phyloP scores from a whole-genome alignment of 768 basidiomycete genomes.

The Rhizopogon rudus region DNA sequence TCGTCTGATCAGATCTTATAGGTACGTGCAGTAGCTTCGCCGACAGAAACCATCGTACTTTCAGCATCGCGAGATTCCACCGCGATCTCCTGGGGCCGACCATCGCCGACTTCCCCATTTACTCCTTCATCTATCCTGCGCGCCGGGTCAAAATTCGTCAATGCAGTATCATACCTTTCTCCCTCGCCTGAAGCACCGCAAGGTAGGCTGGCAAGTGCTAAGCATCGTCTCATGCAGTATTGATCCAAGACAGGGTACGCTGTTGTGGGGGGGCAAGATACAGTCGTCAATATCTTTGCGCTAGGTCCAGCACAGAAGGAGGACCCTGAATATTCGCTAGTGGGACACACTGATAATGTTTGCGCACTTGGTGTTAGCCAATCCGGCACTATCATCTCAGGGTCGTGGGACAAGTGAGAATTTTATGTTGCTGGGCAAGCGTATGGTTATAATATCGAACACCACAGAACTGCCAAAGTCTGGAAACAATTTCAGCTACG shows the following conservation, averaged over 20 bases:
- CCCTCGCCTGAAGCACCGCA: constrained; percentile 65
- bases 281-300: constrained; percentile 79
- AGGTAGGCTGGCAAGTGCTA: constrained; percentile 40
- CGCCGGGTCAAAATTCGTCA: constrained; percentile 73
- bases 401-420: constrained; percentile 93
- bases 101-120: constrained; percentile 45
- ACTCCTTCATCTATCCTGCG: constrained; percentile 46
- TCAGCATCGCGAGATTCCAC: constrained; percentile 92
- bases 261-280: constrained; percentile 87
- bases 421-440: neutral
- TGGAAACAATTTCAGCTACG: constrained; percentile 77
- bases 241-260: constrained; percentile 57
- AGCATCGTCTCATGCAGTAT: constrained; percentile 3
- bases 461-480: constrained; percentile 82
- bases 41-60: constrained; percentile 71
- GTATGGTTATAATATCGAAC: neutral
- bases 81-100: constrained; percentile 78
- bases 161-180: constrained; percentile 73
- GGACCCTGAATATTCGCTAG: constrained; percentile 75
- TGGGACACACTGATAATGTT: constrained; percentile 90
- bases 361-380: constrained; percentile 74
- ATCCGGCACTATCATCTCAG: constrained; percentile 79
- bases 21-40: constrained; percentile 81
- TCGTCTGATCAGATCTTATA: constrained; percentile 30
- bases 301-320: constrained; percentile 48